phyloP scores from a whole-genome alignment of 73 alveolate genomes.

The Halteria grandinella region DNA sequence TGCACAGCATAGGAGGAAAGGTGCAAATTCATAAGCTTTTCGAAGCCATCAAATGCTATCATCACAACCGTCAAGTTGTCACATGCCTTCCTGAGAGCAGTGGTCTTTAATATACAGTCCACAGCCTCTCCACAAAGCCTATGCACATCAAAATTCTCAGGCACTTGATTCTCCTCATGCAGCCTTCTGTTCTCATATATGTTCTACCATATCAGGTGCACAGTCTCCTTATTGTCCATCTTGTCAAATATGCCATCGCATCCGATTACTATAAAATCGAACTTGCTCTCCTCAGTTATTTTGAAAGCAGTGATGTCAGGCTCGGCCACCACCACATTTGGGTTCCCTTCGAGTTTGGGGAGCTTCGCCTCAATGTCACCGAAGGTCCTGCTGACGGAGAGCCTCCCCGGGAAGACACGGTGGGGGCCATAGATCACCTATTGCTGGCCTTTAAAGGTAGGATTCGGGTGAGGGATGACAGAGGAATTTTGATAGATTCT shows the following conservation, averaged over 20 bases:
- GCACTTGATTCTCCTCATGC: not conserved
- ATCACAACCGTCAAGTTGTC: conserved; percentile 88
- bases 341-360: conserved; percentile 77
- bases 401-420: conserved; percentile 85
- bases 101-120: conserved; percentile 78
- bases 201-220: conserved; percentile 38
- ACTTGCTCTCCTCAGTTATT: conserved; percentile 7
- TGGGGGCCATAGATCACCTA: conserved; percentile 68
- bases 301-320: conserved; percentile 73
- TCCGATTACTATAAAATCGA: conserved; percentile 34
- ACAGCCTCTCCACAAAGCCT: conserved; percentile 80
- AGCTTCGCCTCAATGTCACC: conserved; percentile 85
- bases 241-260: conserved; percentile 60
- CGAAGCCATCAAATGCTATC: conserved; percentile 77
- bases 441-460: conserved; percentile 17
- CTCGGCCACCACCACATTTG: conserved; percentile 74
- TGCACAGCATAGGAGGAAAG: too few relatives aligned
- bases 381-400: conserved; percentile 78
- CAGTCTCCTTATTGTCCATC: conserved; percentile 23
- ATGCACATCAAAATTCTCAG: conserved; percentile 54
- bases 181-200: too few relatives aligned
- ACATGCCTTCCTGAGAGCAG: conserved; percentile 80
- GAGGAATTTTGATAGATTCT: conserved; percentile 73
- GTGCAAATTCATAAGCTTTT: not conserved
- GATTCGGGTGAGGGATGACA: conserved; percentile 13